Evolutionary conservation across 2,329 filamentous ascomycete genomes (phyloP), one percentile per base, ranked within the genome.

Genomic region (Byssoonygena ceratinophila): DNA sequence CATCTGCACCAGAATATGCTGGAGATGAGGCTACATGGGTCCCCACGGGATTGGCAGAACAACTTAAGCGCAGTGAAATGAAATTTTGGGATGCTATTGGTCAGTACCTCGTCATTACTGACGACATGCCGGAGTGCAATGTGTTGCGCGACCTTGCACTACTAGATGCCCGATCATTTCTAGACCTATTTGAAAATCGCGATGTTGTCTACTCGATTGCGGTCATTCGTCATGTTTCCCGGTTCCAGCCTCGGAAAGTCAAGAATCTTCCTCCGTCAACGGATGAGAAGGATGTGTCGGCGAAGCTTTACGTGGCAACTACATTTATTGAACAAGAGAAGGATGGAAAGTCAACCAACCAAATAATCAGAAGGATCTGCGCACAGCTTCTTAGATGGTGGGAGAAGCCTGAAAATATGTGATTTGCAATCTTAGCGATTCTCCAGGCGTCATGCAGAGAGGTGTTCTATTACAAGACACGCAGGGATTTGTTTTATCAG

Each of bases 151-250:
- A 89, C 50, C 77, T 81, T 23, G 78, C 80, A 1, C 72, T 95
- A 27, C 68, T 68, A 3, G 76, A 76, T 48, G 79, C 88, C 66
- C 82, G 87, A 29, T 77, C 77, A 52, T 75, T 91, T 20, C 76
- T 95, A 11, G 85, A 88, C 59, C 84, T 84, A 45, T 79, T 84
- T 22, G 90, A 96, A 70, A 92, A 91, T 62, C 82, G 90, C 50
- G 89, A 96, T 65, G 84, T 95, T 16, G 79, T 96, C 53, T 95
- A 95, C 69, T 92, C 87, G 0, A 84, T 95, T 58, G 87, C 86
- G 7, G 80, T 94, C 52, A 82, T 85, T 14, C 82, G 88, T 23
- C 81, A 90, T 57, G 75, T 89, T 46, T 82, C 85, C 43, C 81
- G 82, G 29, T 79, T 55, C 18, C 56, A 59, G 29, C 57, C 57